Conservation (phyloP, 176 grass and related monocot species). For the Rhipidocladum racemiflorum region DNA sequence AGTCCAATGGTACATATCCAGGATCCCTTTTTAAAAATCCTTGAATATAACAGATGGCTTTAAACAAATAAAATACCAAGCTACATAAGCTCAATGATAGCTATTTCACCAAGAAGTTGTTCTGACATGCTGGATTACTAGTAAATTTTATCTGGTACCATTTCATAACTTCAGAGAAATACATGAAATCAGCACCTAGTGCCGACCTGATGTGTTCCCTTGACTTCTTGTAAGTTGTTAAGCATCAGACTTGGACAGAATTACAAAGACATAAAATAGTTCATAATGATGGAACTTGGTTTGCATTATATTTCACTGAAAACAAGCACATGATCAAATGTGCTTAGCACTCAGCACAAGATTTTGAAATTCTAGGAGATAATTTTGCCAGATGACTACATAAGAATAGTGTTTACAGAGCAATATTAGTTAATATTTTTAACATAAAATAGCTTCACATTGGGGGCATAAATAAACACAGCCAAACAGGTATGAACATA, state of each 20-base stretch:
- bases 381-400: slow-evolving; percentile 6
- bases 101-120: not conserved
- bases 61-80: slow-evolving; percentile 1
- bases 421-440: slow-evolving; percentile 12
- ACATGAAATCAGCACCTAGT: not conserved
- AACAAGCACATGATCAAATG: slow-evolving; percentile 7
- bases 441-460: not conserved
- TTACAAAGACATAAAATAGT: not conserved
- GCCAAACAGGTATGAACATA: too few species aligned
- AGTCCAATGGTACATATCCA: not conserved
- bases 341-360: not conserved
- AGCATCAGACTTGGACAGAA: not conserved
- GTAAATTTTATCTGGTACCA: not conserved
- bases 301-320: slow-evolving; percentile 16
- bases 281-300: slow-evolving; percentile 6
- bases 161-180: not conserved
- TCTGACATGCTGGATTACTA: slow-evolving; percentile 6
- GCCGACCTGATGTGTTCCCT: not conserved
- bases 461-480: not conserved
- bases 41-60: slow-evolving; percentile 7
- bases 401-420: slow-evolving; percentile 1
- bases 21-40: not conserved
- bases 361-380: not conserved
- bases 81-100: not conserved
- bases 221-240: not conserved